Evolutionary conservation across 164 flowering plant genomes (phyloP).

Genomic region (Pachysandra terminalis): DNA sequence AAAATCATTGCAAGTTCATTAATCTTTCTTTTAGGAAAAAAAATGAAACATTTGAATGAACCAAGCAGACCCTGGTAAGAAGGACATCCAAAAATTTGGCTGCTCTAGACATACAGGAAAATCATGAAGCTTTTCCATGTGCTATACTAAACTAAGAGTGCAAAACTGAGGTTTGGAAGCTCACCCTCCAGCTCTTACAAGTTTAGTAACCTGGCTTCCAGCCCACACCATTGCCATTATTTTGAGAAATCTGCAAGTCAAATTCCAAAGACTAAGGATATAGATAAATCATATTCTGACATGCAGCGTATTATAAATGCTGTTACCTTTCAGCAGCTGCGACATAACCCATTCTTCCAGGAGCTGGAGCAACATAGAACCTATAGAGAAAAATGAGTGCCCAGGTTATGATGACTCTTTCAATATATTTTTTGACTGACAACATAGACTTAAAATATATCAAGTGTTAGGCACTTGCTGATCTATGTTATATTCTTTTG

Average conservation of each 20-base stretch:
- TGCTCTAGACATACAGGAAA: background rate
- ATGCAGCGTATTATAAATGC: background rate
- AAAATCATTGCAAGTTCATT: no score
- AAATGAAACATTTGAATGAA: no score
- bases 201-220: slow-evolving; percentile 91
- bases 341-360: slow-evolving; percentile 70
- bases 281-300: background rate
- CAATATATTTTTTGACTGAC: background rate
- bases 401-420: background rate
- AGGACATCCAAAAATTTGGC: background rate
- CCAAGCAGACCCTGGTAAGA: background rate
- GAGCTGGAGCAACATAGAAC: slow-evolving; percentile 81
- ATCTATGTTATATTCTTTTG: no score
- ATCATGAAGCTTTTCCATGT: background rate
- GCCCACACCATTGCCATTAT: slow-evolving; percentile 93
- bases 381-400: slow-evolving; percentile 27
- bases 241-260: slow-evolving; percentile 70
- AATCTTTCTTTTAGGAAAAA: no score
- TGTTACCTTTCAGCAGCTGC: slow-evolving; percentile 66
- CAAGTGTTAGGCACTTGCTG: no score
- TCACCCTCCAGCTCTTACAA: slow-evolving; percentile 75
- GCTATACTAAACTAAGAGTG: background rate
- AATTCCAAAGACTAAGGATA: background rate
- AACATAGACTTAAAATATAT: background rate
- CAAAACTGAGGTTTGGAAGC: slow-evolving; percentile 18